phyloP scores from a whole-genome alignment of 73 alveolate genomes.

The Tetrahymena borealis region DNA sequence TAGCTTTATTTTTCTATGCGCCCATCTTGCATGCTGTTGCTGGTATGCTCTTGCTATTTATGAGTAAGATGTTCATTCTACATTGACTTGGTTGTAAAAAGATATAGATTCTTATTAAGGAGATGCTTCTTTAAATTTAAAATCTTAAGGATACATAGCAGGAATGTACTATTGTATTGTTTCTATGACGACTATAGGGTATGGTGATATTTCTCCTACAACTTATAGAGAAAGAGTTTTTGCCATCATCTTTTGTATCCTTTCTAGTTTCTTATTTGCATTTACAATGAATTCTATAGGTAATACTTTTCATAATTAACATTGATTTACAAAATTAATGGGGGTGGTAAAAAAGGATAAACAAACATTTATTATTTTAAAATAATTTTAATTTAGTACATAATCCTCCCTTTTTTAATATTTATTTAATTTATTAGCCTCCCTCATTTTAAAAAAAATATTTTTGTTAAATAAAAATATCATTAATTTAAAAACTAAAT shows the following conservation, averaged over 20 bases:
- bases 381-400: too few species aligned
- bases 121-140: neutral
- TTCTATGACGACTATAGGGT: slow-evolving; percentile 66
- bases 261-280: slow-evolving; percentile 27
- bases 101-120: neutral
- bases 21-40: neutral
- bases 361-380: too few species aligned
- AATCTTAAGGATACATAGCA: slow-evolving; percentile 34
- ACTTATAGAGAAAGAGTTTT: slow-evolving; percentile 44
- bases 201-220: slow-evolving; percentile 57
- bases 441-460: too few species aligned
- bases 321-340: neutral
- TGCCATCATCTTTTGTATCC: slow-evolving; percentile 43
- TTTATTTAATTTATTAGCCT: too few species aligned
- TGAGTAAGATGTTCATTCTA: neutral
- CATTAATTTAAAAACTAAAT: neutral
- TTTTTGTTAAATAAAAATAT: too few species aligned
- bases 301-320: neutral
- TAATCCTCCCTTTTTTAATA: too few species aligned
- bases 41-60: neutral
- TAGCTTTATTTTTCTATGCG: neutral
- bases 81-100: neutral
- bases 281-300: slow-evolving; percentile 31
- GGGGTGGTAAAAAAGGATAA: too few species aligned
- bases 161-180: slow-evolving; percentile 60